A percentile compares a stretch with the other conserved stretches of the same genome.
Conservation (phyloP, 2,329 filamentous ascomycete species). For the Tolypocladium tundrense region DNA sequence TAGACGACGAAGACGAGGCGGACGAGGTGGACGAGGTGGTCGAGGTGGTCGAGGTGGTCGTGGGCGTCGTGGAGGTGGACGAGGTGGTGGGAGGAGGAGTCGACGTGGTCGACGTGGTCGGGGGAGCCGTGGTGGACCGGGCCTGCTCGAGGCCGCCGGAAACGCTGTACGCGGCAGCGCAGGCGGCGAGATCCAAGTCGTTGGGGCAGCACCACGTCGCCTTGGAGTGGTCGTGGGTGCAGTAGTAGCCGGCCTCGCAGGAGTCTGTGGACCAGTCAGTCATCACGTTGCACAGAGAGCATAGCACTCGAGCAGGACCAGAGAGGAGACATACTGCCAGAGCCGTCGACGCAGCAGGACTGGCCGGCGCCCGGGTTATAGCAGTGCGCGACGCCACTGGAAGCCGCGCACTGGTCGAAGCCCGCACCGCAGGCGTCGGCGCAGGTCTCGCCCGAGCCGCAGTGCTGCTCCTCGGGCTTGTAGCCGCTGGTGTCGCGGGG, state of each 20-base stretch:
- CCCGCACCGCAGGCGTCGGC: conserved; percentile 43
- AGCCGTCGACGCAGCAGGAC: conserved; percentile 45
- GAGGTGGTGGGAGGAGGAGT: conserved; percentile 11
- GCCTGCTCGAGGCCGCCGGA: conserved; percentile 32
- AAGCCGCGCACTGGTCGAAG: conserved; percentile 38
- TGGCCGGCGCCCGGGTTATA: conserved; percentile 41
- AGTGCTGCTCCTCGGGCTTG: conserved; percentile 36
- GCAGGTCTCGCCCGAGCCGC: conserved; percentile 40
- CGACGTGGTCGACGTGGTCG: conserved; percentile 8
- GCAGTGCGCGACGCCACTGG: conserved; percentile 44
- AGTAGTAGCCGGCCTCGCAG: conserved; percentile 52
- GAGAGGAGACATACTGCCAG: conserved; percentile 38
- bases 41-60: conserved; percentile 14
- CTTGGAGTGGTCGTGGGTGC: conserved; percentile 39
- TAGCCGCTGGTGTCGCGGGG: conserved; percentile 37
- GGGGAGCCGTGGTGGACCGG: conserved; percentile 18
- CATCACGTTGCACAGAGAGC: not conserved
- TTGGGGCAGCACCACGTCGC: conserved; percentile 53
- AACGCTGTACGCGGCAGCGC: conserved; percentile 42
- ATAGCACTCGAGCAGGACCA: not conserved
- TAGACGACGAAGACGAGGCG: conserved; percentile 14
- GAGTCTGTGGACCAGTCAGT: conserved; percentile 32
- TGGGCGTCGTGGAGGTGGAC: conserved; percentile 6
- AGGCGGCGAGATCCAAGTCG: conserved; percentile 39
- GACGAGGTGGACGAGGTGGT: conserved; percentile 16